Base-by-base conservation (phyloP, 1,284 basidiomycete genomes). In the Xanthoconium separans region DNA sequence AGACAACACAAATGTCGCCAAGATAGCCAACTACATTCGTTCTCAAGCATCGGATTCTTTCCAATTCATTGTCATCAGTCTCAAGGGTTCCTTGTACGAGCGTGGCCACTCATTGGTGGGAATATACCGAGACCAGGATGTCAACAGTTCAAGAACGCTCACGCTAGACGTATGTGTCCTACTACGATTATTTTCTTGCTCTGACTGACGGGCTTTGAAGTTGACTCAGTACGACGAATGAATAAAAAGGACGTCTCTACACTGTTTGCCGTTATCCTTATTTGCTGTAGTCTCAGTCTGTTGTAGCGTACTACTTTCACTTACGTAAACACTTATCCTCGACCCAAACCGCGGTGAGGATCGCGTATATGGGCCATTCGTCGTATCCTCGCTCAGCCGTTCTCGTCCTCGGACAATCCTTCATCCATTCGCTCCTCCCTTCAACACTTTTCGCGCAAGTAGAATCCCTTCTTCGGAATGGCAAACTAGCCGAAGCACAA, bases 21-120 rank as follows among this genome's bases (percentile, higher is more conserved):
- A 94, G 70, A 85, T 97, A 31, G 95, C 94, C 8, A 89, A 91
- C 58, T 98, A 96, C 70, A 93, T 96, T 57, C 82, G 89, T 4
- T 75, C 81, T 18, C 91, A 94, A 60, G 85, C 92, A 2, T 89
- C 87, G 0, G 82, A 85, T 41, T 71, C 76, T 5, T 95, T 98
- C 78, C 95, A 98, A 70, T 98, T 98, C 72, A 87, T 99, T 58
- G 96, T 98, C 58, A 99, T 99, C 75, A 95, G 93, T 68, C 78
- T 98, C 69, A 98, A 96, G 68, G 87, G 89, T 16, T 89, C 90
- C 0, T 71, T 95, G 53, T 98, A 97, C 68, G 95, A 98, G 70
- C 84, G 88, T 24, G 93, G 94, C 24, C 84, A 94, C 65, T 93
- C 93, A 2, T 77, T 98, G 42, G 93, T 98, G 40, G 95, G 95